Percentiles rank a stretch among this genome's conserved stretches.
Conservation (phyloP, 2,329 filamentous ascomycete species). For the Aspergillus pseudoglaucus region DNA sequence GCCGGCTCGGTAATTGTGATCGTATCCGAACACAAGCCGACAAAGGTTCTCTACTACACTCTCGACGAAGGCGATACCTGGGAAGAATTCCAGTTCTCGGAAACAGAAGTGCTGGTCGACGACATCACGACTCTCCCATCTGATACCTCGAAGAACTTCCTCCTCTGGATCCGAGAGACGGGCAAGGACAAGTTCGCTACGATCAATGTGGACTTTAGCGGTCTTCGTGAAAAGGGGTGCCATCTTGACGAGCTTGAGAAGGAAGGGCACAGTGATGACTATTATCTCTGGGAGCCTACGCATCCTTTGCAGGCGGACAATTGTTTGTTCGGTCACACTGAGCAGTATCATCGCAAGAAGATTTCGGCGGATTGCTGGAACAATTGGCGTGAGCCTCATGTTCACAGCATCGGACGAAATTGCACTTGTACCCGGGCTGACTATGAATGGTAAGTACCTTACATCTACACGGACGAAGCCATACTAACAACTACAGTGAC, state of each 20-base stretch:
- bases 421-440: slow-evolving; percentile 80
- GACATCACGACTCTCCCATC: slow-evolving; percentile 85
- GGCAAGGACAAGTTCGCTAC: slow-evolving; percentile 54
- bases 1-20: slow-evolving; percentile 90
- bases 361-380: slow-evolving; percentile 75
- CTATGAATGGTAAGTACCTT: slow-evolving; percentile 73
- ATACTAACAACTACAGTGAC: slow-evolving; percentile 51
- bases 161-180: slow-evolving; percentile 70
- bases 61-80: slow-evolving; percentile 75
- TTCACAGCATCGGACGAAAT: slow-evolving; percentile 65
- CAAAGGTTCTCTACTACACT: slow-evolving; percentile 66
- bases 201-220: slow-evolving; percentile 83
- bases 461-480: slow-evolving; percentile 7
- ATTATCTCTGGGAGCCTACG: slow-evolving; percentile 77
- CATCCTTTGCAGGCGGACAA: slow-evolving; percentile 72
- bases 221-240: slow-evolving; percentile 66
- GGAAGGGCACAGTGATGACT: slow-evolving; percentile 56
- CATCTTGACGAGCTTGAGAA: slow-evolving; percentile 54
- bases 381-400: slow-evolving; percentile 60
- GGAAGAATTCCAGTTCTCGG: slow-evolving; percentile 66
- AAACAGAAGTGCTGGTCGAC: slow-evolving; percentile 63
- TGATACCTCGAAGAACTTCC: slow-evolving; percentile 82
- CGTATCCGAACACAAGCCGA: slow-evolving; percentile 63
- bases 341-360: slow-evolving; percentile 87
- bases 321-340: slow-evolving; percentile 87